Percentiles rank a stretch among this genome's conserved stretches.
Evolutionary conservation across 2,329 filamentous ascomycete genomes (phyloP).

Genomic region (Monilinia polystroma): DNA sequence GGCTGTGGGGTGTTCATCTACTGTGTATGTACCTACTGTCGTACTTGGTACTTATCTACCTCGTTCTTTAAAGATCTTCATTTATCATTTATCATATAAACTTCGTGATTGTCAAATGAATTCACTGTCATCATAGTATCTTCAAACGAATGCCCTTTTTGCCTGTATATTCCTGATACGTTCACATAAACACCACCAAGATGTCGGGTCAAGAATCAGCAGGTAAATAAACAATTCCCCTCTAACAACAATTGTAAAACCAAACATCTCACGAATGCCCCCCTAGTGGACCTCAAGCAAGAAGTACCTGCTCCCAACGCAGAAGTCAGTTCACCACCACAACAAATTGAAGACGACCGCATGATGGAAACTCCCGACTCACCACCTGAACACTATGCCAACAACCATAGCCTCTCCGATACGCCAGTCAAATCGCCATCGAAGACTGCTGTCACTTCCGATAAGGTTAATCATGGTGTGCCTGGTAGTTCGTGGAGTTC

Average conservation of each 20-base stretch:
- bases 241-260: background rate
- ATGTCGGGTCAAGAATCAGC: conserved; percentile 17
- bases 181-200: background rate
- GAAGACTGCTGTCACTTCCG: conserved; percentile 14
- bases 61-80: background rate
- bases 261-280: conserved; percentile 10
- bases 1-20: conserved; percentile 14
- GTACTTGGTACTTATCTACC: background rate
- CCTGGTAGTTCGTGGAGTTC: conserved; percentile 54
- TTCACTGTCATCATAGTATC: background rate
- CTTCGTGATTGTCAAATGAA: background rate
- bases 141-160: background rate
- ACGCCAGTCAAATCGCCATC: conserved; percentile 19
- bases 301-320: background rate
- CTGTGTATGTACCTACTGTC: background rate
- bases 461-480: conserved; percentile 39
- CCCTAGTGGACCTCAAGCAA: conserved; percentile 1
- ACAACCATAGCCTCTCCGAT: background rate
- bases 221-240: conserved; percentile 16
- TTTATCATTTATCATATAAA: background rate
- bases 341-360: conserved; percentile 24
- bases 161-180: too few relatives aligned
- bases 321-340: background rate
- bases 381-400: conserved; percentile 27
- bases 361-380: conserved; percentile 38